Conservation (phyloP, 331 rosid genomes). For the Rosa hybrid region DNA sequence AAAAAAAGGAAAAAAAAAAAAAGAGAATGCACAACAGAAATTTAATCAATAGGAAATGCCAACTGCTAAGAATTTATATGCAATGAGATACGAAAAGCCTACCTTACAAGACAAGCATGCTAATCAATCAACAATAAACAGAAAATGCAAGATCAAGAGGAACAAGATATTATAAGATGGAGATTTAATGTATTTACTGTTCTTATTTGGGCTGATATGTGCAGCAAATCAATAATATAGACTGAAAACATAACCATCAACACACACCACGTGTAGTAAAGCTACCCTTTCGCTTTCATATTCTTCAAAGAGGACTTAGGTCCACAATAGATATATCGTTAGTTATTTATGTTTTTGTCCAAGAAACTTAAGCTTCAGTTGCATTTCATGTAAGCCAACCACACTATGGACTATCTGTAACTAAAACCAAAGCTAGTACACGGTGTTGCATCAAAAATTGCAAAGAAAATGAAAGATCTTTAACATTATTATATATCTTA, state of each 20-base stretch:
- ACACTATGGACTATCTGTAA: neutral
- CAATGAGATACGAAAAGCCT: neutral
- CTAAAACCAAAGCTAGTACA: neutral
- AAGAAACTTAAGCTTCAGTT: neutral
- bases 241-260: neutral
- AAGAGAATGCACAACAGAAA: constrained; percentile 1
- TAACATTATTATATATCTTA: neutral
- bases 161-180: neutral
- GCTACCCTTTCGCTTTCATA: neutral
- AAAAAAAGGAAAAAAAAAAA: constrained; percentile 10
- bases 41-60: neutral
- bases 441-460: neutral
- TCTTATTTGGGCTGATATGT: neutral
- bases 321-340: neutral
- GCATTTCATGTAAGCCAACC: neutral
- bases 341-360: neutral
- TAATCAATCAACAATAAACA: neutral
- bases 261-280: neutral
- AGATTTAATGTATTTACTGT: neutral
- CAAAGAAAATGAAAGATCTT: neutral
- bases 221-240: neutral
- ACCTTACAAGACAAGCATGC: neutral
- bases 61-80: constrained; percentile 5
- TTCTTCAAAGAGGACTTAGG: neutral
- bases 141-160: neutral